These are phyloP conservation scores for Penicillium griseofulvum DNA, from an alignment of 2,329 filamentous ascomycete genomes.

Conservation along the genomic window DNA sequence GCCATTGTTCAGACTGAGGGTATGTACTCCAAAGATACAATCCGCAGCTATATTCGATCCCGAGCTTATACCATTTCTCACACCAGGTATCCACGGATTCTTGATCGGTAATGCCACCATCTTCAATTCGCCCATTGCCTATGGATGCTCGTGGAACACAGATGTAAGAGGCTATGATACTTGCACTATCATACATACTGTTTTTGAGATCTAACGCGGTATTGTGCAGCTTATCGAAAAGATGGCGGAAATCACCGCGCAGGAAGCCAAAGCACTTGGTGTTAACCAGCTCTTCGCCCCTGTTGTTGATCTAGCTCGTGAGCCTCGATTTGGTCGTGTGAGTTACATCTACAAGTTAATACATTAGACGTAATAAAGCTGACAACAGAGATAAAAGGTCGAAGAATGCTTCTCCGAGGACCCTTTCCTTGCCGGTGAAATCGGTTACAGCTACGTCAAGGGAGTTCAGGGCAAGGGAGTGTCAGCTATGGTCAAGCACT, in stretches of 20 bases:
- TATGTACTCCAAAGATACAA: constrained; percentile 6
- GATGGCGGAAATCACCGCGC: constrained; percentile 65
- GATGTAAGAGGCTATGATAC: constrained; percentile 30
- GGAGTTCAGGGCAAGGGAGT: constrained; percentile 66
- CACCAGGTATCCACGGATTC: constrained; percentile 62
- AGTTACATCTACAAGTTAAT: background rate
- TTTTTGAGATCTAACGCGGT: background rate
- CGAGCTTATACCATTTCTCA: background rate
- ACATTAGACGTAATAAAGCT: background rate
- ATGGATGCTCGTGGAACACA: constrained; percentile 69
- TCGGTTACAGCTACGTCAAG: constrained; percentile 60
- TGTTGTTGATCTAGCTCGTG: constrained; percentile 67
- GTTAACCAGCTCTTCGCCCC: constrained; percentile 73
- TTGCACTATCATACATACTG: background rate
- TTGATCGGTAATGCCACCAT: constrained; percentile 71
- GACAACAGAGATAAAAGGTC: constrained; percentile 35
- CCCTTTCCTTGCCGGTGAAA: constrained; percentile 64
- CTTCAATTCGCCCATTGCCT: constrained; percentile 73
- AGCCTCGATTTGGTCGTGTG: constrained; percentile 66
- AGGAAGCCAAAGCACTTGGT: constrained; percentile 65
- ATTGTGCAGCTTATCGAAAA: constrained; percentile 53
- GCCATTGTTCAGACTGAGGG: constrained; percentile 72
- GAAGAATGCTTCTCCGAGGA: constrained; percentile 74
- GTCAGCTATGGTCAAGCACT: constrained; percentile 73
- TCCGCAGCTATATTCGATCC: background rate